These are phyloP conservation scores for Sphagnurus paluster DNA, from an alignment of 1,284 basidiomycete genomes.

Conservation along the genomic window DNA sequence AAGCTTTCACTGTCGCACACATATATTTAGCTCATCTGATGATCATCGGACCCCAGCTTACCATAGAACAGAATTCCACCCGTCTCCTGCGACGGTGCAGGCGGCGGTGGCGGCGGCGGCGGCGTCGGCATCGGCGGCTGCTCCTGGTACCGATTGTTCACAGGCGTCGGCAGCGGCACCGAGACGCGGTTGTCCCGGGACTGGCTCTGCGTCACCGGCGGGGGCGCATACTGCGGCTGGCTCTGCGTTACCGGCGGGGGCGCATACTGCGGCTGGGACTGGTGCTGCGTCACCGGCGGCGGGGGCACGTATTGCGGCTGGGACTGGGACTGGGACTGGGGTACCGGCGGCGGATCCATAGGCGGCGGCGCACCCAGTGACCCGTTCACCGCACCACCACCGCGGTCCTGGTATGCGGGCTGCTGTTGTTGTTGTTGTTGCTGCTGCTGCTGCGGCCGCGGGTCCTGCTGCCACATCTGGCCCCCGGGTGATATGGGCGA, in stretches of 20 bases:
- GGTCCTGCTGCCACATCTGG: conserved; percentile 8
- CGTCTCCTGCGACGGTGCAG: conserved; percentile 19
- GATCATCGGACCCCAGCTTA: conserved; percentile 23
- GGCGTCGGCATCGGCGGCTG: conserved; percentile 26
- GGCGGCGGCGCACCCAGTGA: conserved; percentile 10
- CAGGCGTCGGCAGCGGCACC: conserved; percentile 19
- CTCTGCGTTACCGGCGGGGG: conserved; percentile 5
- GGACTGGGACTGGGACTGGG: not conserved
- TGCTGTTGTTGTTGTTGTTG: conserved; percentile 9
- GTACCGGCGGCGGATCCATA: conserved; percentile 13
- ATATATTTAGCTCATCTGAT: not conserved
- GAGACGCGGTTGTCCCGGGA: conserved; percentile 14
- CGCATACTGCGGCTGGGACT: not conserved
- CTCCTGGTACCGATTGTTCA: conserved; percentile 7
- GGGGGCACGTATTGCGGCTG: conserved; percentile 5
- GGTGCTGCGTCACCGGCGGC: conserved; percentile 3
- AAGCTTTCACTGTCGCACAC: conserved; percentile 74
- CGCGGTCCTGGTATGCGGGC: not conserved
- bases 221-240: not conserved
- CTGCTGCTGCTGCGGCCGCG: conserved; percentile 1
- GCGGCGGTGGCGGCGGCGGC: conserved; percentile 29
- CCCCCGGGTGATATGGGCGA: conserved; percentile 2
- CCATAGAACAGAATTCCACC: conserved; percentile 79
- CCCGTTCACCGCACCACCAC: conserved; percentile 4
- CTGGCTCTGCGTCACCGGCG: conserved; percentile 1